phyloP scores from a whole-genome alignment of 1,284 basidiomycete genomes.

The Cutaneotrichosporon sp. region DNA sequence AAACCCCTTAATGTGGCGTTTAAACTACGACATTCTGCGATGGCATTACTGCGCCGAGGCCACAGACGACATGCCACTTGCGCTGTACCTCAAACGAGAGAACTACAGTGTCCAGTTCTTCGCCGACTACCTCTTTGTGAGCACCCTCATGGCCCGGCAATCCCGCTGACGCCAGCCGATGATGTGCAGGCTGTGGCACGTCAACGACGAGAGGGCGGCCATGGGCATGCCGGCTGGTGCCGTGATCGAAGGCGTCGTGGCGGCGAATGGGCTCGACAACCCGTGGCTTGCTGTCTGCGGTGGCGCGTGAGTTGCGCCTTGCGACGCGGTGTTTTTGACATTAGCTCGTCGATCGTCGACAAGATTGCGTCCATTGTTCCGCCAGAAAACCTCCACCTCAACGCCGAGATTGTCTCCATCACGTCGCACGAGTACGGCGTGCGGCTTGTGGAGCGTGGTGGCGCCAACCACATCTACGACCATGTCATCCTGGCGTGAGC shows the following conservation, averaged over 20 bases:
- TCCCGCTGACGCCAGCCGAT: slow-evolving; percentile 11
- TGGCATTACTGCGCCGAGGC: slow-evolving; percentile 55
- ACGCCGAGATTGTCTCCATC: slow-evolving; percentile 53
- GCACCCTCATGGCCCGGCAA: slow-evolving; percentile 24
- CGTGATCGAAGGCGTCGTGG: slow-evolving; percentile 5
- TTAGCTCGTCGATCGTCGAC: slow-evolving; percentile 58
- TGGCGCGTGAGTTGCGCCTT: slow-evolving; percentile 51
- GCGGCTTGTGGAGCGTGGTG: slow-evolving; percentile 33
- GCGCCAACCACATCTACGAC: slow-evolving; percentile 55
- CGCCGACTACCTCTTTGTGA: slow-evolving; percentile 72
- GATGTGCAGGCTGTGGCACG: slow-evolving; percentile 10
- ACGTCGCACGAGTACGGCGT: slow-evolving; percentile 29
- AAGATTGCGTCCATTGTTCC: slow-evolving; percentile 59
- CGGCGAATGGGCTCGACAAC: not conserved
- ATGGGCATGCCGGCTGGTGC: slow-evolving; percentile 10
- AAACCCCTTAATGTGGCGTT: slow-evolving; percentile 64
- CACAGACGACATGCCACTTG: slow-evolving; percentile 56
- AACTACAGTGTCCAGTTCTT: slow-evolving; percentile 65
- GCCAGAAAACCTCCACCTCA: slow-evolving; percentile 56
- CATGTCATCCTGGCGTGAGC: slow-evolving; percentile 68
- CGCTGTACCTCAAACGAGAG: slow-evolving; percentile 62
- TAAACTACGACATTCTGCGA: slow-evolving; percentile 69
- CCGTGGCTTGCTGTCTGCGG: slow-evolving; percentile 70
- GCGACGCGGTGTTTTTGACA: slow-evolving; percentile 23
- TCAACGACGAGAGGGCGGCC: slow-evolving; percentile 12